These are phyloP conservation scores for Trichoderma sp. DNA, from an alignment of 2,329 filamentous ascomycete genomes.

Conservation along the genomic window DNA sequence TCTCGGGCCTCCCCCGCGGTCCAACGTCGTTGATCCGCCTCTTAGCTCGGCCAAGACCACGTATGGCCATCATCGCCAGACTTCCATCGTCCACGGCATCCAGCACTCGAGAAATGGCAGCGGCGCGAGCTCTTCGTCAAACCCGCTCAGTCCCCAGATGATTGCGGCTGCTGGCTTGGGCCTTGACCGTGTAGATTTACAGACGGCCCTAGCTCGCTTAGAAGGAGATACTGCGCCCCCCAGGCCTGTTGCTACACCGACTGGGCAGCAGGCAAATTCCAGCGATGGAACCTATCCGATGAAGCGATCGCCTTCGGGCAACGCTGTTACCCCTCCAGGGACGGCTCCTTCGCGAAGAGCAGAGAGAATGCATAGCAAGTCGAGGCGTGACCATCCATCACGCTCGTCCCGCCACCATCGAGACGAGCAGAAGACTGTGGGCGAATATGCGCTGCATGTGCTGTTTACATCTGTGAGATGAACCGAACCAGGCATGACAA, in stretches of 20 bases:
- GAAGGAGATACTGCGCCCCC: conserved; percentile 44
- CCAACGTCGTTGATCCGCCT: conserved; percentile 46
- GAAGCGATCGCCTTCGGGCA: conserved; percentile 48
- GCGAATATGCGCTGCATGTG: conserved; percentile 95
- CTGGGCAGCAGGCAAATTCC: conserved; percentile 32
- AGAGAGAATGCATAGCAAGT: conserved; percentile 64
- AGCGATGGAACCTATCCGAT: conserved; percentile 28
- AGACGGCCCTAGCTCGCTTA: conserved; percentile 43
- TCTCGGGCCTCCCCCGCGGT: conserved; percentile 42
- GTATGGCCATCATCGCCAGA: conserved; percentile 91
- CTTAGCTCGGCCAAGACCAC: conserved; percentile 56
- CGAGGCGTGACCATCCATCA: conserved; percentile 72
- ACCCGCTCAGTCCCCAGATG: conserved; percentile 83
- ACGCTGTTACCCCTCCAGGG: conserved; percentile 44
- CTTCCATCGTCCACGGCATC: conserved; percentile 94
- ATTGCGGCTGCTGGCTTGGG: conserved; percentile 67
- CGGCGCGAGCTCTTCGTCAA: conserved; percentile 73
- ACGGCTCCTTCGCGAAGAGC: conserved; percentile 51
- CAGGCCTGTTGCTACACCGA: conserved; percentile 46
- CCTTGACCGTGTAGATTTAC: conserved; percentile 53
- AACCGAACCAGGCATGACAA: not conserved
- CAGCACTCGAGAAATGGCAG: conserved; percentile 92
- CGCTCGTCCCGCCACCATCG: conserved; percentile 70
- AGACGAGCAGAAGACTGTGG: conserved; percentile 86
- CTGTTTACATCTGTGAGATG: conserved; percentile 80